A percentile compares a stretch with the other conserved stretches of the same genome.
These are phyloP conservation scores for Thymus quinquecostatus DNA, from an alignment of 257 asterid species.

Conservation along the genomic window DNA sequence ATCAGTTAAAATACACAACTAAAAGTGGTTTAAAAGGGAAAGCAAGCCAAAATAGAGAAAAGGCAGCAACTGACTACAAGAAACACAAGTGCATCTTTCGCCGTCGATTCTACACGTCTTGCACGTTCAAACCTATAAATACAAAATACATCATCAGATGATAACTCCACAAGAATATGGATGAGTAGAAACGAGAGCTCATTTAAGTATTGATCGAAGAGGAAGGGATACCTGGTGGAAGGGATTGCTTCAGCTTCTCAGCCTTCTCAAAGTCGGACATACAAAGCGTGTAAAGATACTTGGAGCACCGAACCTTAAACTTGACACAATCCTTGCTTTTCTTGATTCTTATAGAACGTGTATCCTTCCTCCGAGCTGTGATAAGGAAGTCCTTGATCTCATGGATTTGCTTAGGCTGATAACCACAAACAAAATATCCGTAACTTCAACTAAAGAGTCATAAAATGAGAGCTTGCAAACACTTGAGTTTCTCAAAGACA, in stretches of 20 bases:
- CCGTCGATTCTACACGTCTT: slow-evolving; percentile 42
- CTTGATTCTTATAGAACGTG: slow-evolving; percentile 50
- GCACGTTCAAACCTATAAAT: slow-evolving; percentile 49
- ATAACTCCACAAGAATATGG: background rate
- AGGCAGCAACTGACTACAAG: background rate
- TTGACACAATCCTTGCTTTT: slow-evolving; percentile 48
- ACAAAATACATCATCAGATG: background rate
- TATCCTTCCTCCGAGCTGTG: slow-evolving; percentile 51
- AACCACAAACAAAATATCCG: background rate
- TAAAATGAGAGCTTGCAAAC: background rate
- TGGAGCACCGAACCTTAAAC: slow-evolving; percentile 58
- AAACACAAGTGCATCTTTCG: background rate
- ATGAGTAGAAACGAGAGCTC: background rate
- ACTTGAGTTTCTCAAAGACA: background rate
- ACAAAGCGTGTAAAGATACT: slow-evolving; percentile 52
- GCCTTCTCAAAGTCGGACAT: slow-evolving; percentile 55
- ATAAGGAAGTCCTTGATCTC: slow-evolving; percentile 59
- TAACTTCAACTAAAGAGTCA: background rate
- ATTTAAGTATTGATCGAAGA: too few relatives aligned
- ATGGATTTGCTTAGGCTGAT: slow-evolving; percentile 53
- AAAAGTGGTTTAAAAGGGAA: background rate
- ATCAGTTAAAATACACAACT: background rate
- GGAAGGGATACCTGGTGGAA: slow-evolving; percentile 43
- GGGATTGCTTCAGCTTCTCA: slow-evolving; percentile 51
- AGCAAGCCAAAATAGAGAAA: background rate